phyloP scores from a whole-genome alignment of 2,329 filamentous ascomycete species.

The Penicillium freii region DNA sequence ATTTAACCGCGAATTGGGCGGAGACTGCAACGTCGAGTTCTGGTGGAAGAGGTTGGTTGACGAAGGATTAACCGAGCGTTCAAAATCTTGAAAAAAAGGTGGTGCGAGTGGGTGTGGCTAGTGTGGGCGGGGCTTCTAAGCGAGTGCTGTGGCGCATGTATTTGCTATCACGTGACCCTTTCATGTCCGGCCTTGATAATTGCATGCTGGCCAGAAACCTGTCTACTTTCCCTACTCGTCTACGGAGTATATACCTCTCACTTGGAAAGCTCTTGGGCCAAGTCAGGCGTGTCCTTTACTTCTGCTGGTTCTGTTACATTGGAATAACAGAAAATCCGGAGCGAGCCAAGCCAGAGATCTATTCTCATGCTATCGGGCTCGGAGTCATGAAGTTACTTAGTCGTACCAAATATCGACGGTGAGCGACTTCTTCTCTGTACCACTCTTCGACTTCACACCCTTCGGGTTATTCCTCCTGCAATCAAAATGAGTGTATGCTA shows the following conservation, averaged over 20 bases:
- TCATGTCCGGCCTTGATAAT: slow-evolving; percentile 22
- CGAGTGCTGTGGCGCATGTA: slow-evolving; percentile 35
- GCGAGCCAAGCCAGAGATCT: slow-evolving; percentile 10
- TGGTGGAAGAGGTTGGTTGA: slow-evolving; percentile 39
- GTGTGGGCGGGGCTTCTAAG: slow-evolving; percentile 35
- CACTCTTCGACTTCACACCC: not conserved
- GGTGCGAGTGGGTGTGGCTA: slow-evolving; percentile 39
- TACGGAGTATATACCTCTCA: not conserved
- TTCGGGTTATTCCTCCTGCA: not conserved
- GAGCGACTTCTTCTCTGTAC: slow-evolving; percentile 24
- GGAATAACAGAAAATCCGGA: not conserved
- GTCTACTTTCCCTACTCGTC: slow-evolving; percentile 4
- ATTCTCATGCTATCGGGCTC: slow-evolving; percentile 26
- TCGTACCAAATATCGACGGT: slow-evolving; percentile 42
- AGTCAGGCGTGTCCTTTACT: not conserved
- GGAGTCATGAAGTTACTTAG: slow-evolving; percentile 42
- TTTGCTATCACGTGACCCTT: slow-evolving; percentile 25
- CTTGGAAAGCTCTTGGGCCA: not conserved
- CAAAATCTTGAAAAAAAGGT: slow-evolving; percentile 41
- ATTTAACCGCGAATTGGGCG: slow-evolving; percentile 97
- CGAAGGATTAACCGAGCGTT: slow-evolving; percentile 27
- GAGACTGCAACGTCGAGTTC: slow-evolving; percentile 99
- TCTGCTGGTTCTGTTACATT: not conserved
- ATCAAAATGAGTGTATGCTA: slow-evolving; percentile 42
- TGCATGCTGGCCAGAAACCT: slow-evolving; percentile 11